Evolutionary conservation across 2,329 filamentous ascomycete species (phyloP).

Genomic region (Talaromyces sp.): DNA sequence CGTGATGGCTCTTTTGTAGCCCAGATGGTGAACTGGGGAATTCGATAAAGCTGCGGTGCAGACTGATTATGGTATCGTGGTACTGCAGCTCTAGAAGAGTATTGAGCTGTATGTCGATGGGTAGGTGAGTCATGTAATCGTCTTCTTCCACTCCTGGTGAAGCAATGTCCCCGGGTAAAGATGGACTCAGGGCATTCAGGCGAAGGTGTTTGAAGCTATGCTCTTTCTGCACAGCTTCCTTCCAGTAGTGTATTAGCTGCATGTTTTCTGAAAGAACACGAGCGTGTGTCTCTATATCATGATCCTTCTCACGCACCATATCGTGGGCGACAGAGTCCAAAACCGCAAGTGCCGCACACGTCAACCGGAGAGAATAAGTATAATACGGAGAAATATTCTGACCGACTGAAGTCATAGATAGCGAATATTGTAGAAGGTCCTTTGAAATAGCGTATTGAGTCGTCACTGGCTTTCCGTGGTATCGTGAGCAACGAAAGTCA

Average conservation of each 20-base stretch:
- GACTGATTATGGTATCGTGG: conserved; percentile 15
- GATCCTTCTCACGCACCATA: background rate
- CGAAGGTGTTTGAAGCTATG: background rate
- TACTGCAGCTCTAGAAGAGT: conserved; percentile 15
- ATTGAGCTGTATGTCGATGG: conserved; percentile 7
- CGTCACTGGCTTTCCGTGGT: conserved; percentile 16
- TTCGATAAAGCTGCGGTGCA: conserved; percentile 18
- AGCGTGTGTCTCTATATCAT: background rate
- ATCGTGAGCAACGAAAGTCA: conserved; percentile 17
- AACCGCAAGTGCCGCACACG: background rate
- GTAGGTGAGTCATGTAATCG: conserved; percentile 1
- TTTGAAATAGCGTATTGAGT: conserved; percentile 3
- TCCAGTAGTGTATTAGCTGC: background rate
- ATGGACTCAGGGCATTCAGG: background rate
- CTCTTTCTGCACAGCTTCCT: background rate
- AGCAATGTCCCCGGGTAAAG: background rate
- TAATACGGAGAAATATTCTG: background rate
- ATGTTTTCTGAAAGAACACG: background rate
- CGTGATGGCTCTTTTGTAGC: conserved; percentile 10
- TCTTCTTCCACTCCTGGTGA: conserved; percentile 1
- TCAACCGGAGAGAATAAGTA: background rate
- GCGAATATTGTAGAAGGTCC: background rate
- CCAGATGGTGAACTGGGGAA: conserved; percentile 12
- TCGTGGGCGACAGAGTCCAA: background rate
- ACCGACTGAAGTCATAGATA: background rate